Conservation (phyloP, 768 basidiomycete species). For the Pisolithus sp. region DNA sequence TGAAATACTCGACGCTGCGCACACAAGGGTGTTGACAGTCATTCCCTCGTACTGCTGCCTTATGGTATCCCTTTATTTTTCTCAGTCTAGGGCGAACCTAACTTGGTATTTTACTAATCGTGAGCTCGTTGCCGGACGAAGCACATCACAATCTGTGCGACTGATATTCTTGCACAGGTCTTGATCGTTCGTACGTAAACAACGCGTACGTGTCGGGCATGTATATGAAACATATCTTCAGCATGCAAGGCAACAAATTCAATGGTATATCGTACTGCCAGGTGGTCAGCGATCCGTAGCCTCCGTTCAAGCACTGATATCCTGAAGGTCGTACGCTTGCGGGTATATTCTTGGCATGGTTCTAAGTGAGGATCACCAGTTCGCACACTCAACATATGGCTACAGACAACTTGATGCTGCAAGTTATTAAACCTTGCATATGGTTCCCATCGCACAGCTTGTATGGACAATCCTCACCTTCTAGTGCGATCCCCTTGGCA, state of each 20-base stretch:
- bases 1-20: no score
- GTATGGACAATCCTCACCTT: conserved; percentile 63
- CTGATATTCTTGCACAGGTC: conserved; percentile 34
- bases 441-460: conserved; percentile 61
- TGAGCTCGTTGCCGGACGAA: conserved; percentile 21
- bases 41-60: conserved; percentile 68
- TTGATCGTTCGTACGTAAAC: conserved; percentile 61
- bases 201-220: conserved; percentile 76
- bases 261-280: conserved; percentile 35
- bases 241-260: conserved; percentile 58
- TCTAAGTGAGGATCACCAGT: conserved; percentile 38
- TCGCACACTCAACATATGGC: neutral
- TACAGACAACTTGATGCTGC: conserved; percentile 60
- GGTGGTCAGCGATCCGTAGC: neutral
- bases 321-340: conserved; percentile 54
- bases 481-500: conserved; percentile 33
- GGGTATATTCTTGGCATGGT: conserved; percentile 74
- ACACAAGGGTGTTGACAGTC: no score
- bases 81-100: conserved; percentile 1
- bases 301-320: neutral
- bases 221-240: conserved; percentile 56
- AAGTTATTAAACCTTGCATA: conserved; percentile 54
- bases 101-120: conserved; percentile 62
- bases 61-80: conserved; percentile 37
- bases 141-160: neutral